Percentiles rank a stretch among this genome's conserved stretches.
phyloP scores from a whole-genome alignment of 1,139 yeast genomes.

The Taphrina sp. region DNA sequence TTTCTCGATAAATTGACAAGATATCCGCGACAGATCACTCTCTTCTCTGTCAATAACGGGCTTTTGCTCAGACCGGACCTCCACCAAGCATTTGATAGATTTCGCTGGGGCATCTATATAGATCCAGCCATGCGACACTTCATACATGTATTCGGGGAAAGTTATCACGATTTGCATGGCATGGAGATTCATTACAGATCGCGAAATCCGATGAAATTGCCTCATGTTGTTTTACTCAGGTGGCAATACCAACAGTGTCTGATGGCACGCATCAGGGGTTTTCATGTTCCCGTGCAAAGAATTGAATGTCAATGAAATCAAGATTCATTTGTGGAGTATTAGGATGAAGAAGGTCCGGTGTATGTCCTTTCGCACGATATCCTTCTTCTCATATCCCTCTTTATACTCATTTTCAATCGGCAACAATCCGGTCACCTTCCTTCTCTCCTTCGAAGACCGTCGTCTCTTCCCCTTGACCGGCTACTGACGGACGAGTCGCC shows the following conservation, averaged over 20 bases:
- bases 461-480: too few species aligned
- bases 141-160: background rate
- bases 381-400: too few species aligned
- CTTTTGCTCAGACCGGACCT: background rate
- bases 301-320: too few species aligned
- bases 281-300: too few species aligned
- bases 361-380: too few species aligned
- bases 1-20: background rate
- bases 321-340: too few species aligned
- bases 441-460: too few species aligned
- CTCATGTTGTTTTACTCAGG: background rate
- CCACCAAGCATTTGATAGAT: background rate
- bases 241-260: conserved; percentile 7
- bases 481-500: too few species aligned
- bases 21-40: background rate
- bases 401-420: too few species aligned
- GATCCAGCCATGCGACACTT: background rate
- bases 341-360: too few species aligned
- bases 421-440: too few species aligned
- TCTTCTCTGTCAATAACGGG: background rate
- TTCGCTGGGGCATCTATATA: background rate
- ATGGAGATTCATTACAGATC: background rate
- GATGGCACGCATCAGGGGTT: conserved; percentile 8
- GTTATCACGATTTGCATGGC: conserved; percentile 1
- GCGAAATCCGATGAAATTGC: background rate